Evolutionary conservation across 1,139 yeast species (phyloP), one percentile per base, ranked within the genome.

Genomic region (Scheffersomyces cryptocercus): DNA sequence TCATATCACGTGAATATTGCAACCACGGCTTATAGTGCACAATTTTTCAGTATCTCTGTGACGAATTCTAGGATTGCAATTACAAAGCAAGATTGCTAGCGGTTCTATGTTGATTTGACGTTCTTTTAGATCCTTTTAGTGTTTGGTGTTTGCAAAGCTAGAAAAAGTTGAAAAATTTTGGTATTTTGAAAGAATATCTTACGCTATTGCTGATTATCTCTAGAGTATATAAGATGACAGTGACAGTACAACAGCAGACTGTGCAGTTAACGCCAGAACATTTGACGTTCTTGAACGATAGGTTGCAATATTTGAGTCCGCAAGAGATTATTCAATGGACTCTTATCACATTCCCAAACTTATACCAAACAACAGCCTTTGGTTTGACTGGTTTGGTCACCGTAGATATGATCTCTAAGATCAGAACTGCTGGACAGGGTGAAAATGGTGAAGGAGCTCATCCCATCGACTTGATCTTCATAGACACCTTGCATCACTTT

Each of bases 321-420:
- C 79, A 81, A 52, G 89, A 89, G 46, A 81, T 91, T 48, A 70
- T 91, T 35, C 72, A 75, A 58, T 93, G 98, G 98, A 82, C 97
- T 0, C 69, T 86, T 26, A 65, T 78, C 26, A 88, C 96, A 0
- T 84, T 91, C 56, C 97, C 97, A 4, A 76, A 82, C 31, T 71
- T 93, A 29, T 90, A 65, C 60, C 99, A 93, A 64, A 90, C 97
- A 3, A 89, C 98, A 0, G 98, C 98, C 2, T 89, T 91, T 66
- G 99, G 99, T 0, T 75, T 93, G 35, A 88, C 97, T 0, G 99
- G 99, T 0, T 68, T 91, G 46, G 96, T 86, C 20, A 90, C 93
- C 11, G 73, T 88, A 30, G 97, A 91, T 62, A 86, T 91, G 78
- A 68, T 91, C 35, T 75, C 87, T n/a, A 82, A 82, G 58, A 55